Percentiles rank a stretch among this genome's conserved stretches.
These are phyloP conservation scores for Trichophyton schoenleinii DNA, from an alignment of 2,329 filamentous ascomycete species.

Conservation along the genomic window DNA sequence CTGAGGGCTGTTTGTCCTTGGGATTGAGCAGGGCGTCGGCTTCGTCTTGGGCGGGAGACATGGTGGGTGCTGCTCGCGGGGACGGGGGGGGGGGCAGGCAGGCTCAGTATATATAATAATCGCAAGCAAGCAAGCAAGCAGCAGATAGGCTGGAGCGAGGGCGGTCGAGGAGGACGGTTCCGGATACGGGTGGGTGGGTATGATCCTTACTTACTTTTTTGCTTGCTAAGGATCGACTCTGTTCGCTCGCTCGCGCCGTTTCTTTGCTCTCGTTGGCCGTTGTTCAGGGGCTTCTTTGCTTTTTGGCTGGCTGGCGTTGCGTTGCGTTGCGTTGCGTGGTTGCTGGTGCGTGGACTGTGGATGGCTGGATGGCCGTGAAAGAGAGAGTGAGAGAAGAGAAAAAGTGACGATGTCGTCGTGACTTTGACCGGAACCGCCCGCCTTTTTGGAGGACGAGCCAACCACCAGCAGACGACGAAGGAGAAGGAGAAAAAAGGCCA, in stretches of 20 bases:
- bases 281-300: background rate
- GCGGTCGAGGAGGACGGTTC: too few relatives aligned
- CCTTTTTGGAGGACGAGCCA: too few relatives aligned
- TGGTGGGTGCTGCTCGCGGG: background rate
- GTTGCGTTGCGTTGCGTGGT: background rate
- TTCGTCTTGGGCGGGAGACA: conserved; percentile 33
- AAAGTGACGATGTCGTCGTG: too few relatives aligned
- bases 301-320: background rate
- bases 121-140: too few relatives aligned
- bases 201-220: background rate
- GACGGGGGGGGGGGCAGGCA: background rate
- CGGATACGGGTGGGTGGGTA: background rate
- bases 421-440: too few relatives aligned
- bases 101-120: too few relatives aligned
- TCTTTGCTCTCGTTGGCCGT: background rate
- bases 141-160: too few relatives aligned
- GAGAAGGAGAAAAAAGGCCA: background rate
- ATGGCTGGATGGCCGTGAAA: background rate
- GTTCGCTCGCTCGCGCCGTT: background rate
- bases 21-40: conserved; percentile 33
- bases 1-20: conserved; percentile 21
- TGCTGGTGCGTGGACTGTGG: background rate
- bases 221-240: background rate
- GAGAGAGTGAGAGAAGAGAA: background rate
- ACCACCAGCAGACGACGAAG: background rate